A percentile compares a stretch with the other conserved stretches of the same genome.
These are phyloP conservation scores for Vitis amurensis DNA, from an alignment of 164 flowering plant species.

Conservation along the genomic window DNA sequence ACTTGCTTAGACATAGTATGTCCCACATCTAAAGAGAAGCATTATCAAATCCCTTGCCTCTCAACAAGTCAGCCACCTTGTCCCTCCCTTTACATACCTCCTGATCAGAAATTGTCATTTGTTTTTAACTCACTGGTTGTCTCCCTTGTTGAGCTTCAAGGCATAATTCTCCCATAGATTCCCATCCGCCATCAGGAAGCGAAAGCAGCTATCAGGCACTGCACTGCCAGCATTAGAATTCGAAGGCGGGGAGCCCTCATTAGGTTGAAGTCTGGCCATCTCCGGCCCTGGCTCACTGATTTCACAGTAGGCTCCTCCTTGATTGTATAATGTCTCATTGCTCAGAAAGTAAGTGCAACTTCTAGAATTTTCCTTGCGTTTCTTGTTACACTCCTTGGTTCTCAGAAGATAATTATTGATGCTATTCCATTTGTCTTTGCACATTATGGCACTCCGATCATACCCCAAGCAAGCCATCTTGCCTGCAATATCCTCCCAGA, in stretches of 20 bases:
- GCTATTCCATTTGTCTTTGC: conserved; percentile 66
- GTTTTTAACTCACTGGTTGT: conserved; percentile 14
- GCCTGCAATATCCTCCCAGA: conserved; percentile 67
- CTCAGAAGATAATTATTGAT: conserved; percentile 30
- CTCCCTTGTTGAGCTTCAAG: conserved; percentile 51
- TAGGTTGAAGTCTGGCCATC: conserved; percentile 7
- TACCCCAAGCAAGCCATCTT: conserved; percentile 64
- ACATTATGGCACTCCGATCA: conserved; percentile 39
- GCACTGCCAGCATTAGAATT: conserved; percentile 26
- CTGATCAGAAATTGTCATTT: not conserved
- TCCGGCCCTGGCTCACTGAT: conserved; percentile 28
- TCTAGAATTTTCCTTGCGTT: conserved; percentile 47
- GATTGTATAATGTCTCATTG: conserved; percentile 15
- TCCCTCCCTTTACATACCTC: not conserved
- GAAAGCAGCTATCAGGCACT: conserved; percentile 47
- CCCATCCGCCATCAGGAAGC: conserved; percentile 56
- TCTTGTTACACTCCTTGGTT: conserved; percentile 41
- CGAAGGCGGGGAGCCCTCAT: conserved; percentile 37
- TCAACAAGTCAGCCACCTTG: not conserved
- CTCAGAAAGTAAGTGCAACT: conserved; percentile 29
- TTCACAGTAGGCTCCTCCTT: conserved; percentile 24
- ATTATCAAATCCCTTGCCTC: conserved; percentile 5
- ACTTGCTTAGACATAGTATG: conserved; percentile 1
- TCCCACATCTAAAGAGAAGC: conserved; percentile 4
- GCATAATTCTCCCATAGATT: conserved; percentile 61